Base-by-base conservation (phyloP, 768 basidiomycete species). In the Trametes cinnabarina region DNA sequence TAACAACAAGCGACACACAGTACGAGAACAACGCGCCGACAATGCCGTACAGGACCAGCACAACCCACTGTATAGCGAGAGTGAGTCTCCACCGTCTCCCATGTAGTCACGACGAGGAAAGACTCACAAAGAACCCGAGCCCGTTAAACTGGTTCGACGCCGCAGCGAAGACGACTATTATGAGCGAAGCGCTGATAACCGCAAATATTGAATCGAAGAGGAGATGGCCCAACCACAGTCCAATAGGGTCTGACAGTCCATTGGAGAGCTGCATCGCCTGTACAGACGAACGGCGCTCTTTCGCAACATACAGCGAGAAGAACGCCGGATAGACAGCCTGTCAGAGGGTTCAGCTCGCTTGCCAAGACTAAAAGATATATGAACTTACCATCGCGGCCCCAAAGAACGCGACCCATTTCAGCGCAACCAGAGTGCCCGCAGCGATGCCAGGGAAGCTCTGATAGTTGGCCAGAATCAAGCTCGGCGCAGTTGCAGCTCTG, bases 191-290 rank as follows among this genome's bases (percentile, higher is more conserved):
- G 20, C 82, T 68, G n/a, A 86, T 70, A 15, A 86, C 62, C 3
- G 81, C 78, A 57, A 82, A 79, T 10, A 87, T 77, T 8, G 82
- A 77, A 65, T 92, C 90, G 69, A 88, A 90, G 66, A 87, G 73
- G 15, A 91, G 76, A 70, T 92, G 90, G 3, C 90, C 90, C 3
- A 92, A 73, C 88, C 89, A 90, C 42, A 92, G 73, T 3, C 86
- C 88, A 47, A 83, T 69, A 19, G 87, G 84, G 64, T 90, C 77
- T 1, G 84, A 78, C 25, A 91, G 70, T 1, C 90, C 90, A 68
- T 92, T 90, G 34, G 86, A 88, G 34, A 87, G 74, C 65, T 92
- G 90, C 87, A 92, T 92, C 2, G 89, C 86, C 67, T 91, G 88
- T 0, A 92, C 87, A 2, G 84, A 82, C 0, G 85, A 82, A 2